Percentiles rank a stretch among this genome's conserved stretches.
Conservation (phyloP, 2,329 filamentous ascomycete species). For the Purpureocillium lavendulum region DNA sequence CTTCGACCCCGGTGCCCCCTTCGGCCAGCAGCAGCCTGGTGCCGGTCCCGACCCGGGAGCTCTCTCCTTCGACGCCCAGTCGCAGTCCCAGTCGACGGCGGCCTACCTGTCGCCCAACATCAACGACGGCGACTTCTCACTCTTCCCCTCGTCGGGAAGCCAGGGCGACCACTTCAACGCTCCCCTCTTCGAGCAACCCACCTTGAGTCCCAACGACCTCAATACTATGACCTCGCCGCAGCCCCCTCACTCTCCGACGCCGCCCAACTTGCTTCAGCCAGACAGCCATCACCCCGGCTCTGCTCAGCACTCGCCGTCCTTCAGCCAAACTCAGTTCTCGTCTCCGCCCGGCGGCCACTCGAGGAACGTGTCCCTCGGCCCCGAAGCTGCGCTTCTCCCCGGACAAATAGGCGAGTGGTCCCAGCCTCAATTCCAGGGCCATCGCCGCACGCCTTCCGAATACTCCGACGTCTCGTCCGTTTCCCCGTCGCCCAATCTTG, state of each 20-base stretch:
- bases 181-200: constrained; percentile 47
- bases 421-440: constrained; percentile 62
- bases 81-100: constrained; percentile 28
- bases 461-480: constrained; percentile 85
- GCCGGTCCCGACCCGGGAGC: constrained; percentile 29
- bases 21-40: constrained; percentile 30
- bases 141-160: constrained; percentile 50
- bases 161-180: constrained; percentile 51
- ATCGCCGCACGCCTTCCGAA: constrained; percentile 81
- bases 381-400: constrained; percentile 47
- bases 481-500: constrained; percentile 74
- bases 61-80: constrained; percentile 31
- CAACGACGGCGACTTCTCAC: constrained; percentile 50
- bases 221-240: constrained; percentile 47
- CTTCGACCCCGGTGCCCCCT: constrained; percentile 35
- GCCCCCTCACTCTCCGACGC: constrained; percentile 47
- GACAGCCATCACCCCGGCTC: constrained; percentile 38
- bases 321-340: constrained; percentile 48
- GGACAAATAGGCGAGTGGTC: constrained; percentile 46
- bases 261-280: constrained; percentile 44
- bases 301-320: constrained; percentile 48
- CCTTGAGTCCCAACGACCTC: constrained; percentile 37
- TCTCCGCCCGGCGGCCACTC: constrained; percentile 42
- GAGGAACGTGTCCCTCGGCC: constrained; percentile 47
- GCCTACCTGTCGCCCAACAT: constrained; percentile 42